phyloP scores from a whole-genome alignment of 306 rosid genomes.

The Quercus wislizeni region DNA sequence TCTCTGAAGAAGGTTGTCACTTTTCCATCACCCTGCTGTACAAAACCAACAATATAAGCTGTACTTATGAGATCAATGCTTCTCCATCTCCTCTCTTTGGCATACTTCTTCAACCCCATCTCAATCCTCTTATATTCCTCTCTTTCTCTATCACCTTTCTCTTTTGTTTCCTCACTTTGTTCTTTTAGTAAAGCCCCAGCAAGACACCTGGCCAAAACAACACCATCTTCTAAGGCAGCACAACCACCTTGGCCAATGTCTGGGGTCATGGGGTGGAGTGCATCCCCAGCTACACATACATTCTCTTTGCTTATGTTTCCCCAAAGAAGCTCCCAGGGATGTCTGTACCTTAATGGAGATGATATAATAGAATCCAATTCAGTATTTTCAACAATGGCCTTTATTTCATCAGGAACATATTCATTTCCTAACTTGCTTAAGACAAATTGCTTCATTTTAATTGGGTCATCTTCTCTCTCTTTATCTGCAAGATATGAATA shows the following conservation, averaged over 20 bases:
- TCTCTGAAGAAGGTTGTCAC: background rate
- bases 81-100: constrained; percentile 21
- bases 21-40: background rate
- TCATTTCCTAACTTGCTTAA: constrained; percentile 23
- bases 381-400: constrained; percentile 14
- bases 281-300: constrained; percentile 66
- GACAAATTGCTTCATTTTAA: constrained; percentile 13
- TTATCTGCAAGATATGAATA: constrained; percentile 29
- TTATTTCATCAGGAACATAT: background rate
- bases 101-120: constrained; percentile 30
- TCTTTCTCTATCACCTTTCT: background rate
- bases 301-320: constrained; percentile 59
- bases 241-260: constrained; percentile 71
- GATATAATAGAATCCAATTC: constrained; percentile 21
- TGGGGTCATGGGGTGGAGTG: constrained; percentile 68
- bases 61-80: background rate
- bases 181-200: constrained; percentile 11
- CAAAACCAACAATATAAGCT: background rate
- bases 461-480: constrained; percentile 24
- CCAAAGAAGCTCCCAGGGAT: constrained; percentile 58
- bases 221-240: constrained; percentile 55
- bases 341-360: constrained; percentile 47
- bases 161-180: background rate
- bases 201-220: constrained; percentile 33
- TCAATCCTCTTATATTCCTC: constrained; percentile 19